These are phyloP conservation scores for Phytopythium oedochilum DNA, from an alignment of 352 stramenopile genomes.

Conservation along the genomic window DNA sequence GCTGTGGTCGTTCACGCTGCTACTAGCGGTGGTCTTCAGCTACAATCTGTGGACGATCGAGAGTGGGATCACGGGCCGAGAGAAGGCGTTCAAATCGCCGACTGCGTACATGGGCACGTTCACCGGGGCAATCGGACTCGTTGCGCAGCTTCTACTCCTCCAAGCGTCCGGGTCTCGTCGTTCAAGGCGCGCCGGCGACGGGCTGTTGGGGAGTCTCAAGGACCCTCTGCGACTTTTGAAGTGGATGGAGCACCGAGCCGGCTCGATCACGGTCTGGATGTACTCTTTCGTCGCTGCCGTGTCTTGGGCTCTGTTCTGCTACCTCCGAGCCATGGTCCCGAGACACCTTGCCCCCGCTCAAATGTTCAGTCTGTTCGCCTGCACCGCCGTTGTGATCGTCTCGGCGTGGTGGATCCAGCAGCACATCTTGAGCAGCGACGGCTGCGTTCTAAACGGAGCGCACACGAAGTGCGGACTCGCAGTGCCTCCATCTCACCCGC, in stretches of 20 bases:
- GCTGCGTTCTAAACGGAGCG: background rate
- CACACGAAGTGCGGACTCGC: background rate
- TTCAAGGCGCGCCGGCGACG: background rate
- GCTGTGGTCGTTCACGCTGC: slow-evolving; percentile 54
- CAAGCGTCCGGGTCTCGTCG: slow-evolving; percentile 20
- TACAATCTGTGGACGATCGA: slow-evolving; percentile 36
- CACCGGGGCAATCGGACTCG: slow-evolving; percentile 39
- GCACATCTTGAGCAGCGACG: slow-evolving; percentile 24
- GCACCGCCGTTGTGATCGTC: slow-evolving; percentile 26
- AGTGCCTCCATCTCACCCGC: background rate
- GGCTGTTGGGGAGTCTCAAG: background rate
- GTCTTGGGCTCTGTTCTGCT: slow-evolving; percentile 15
- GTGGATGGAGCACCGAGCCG: slow-evolving; percentile 8
- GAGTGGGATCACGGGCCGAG: background rate
- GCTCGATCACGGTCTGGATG: slow-evolving; percentile 9
- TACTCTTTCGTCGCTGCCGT: slow-evolving; percentile 13
- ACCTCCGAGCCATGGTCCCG: slow-evolving; percentile 22
- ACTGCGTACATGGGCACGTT: slow-evolving; percentile 44
- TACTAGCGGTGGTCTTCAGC: slow-evolving; percentile 40
- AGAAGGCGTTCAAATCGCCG: slow-evolving; percentile 1
- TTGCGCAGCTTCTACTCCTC: slow-evolving; percentile 41
- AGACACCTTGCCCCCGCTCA: slow-evolving; percentile 24
- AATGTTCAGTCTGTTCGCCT: slow-evolving; percentile 23
- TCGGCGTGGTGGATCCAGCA: slow-evolving; percentile 42
- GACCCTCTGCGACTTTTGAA: slow-evolving; percentile 4